Evolutionary conservation across 768 basidiomycete genomes (phyloP).

Genomic region (Leccinum subtestaceum): DNA sequence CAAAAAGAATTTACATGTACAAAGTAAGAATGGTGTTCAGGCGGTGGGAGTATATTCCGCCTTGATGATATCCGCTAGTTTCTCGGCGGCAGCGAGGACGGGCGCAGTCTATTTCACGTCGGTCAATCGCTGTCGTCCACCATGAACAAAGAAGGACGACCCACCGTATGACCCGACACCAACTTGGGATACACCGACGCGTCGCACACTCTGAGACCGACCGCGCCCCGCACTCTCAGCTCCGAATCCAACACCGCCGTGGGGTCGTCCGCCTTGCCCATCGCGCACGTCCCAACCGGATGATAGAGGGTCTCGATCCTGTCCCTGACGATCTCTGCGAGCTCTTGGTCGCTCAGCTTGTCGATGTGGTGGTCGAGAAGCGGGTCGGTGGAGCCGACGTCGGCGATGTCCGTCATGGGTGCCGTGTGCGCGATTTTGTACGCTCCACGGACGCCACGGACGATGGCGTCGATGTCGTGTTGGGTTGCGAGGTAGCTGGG

Average conservation of each 20-base stretch:
- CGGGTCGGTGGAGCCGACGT: constrained; percentile 28
- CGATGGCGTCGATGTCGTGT: constrained; percentile 39
- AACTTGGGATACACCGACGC: constrained; percentile 45
- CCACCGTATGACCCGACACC: constrained; percentile 44
- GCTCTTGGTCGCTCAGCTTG: constrained; percentile 31
- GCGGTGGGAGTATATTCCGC: constrained; percentile 12
- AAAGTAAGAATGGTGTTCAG: not conserved
- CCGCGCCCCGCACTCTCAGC: constrained; percentile 42
- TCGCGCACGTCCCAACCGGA: constrained; percentile 38
- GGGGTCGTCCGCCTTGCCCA: constrained; percentile 39
- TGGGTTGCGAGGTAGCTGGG: constrained; percentile 41
- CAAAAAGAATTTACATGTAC: not conserved
- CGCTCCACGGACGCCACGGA: constrained; percentile 41
- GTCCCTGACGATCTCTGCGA: constrained; percentile 34
- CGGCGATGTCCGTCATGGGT: constrained; percentile 38
- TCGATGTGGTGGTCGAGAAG: constrained; percentile 39
- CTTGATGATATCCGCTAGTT: constrained; percentile 34
- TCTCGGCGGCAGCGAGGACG: constrained; percentile 34
- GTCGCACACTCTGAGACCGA: constrained; percentile 45
- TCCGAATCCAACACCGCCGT: constrained; percentile 43
- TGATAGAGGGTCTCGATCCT: constrained; percentile 43
- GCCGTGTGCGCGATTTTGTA: constrained; percentile 37
- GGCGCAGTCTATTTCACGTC: constrained; percentile 23
- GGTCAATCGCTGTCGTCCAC: not conserved
- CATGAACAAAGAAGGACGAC: not conserved